Base-by-base conservation (phyloP, 208 protist species). In the Trypanosoma congolense region DNA sequence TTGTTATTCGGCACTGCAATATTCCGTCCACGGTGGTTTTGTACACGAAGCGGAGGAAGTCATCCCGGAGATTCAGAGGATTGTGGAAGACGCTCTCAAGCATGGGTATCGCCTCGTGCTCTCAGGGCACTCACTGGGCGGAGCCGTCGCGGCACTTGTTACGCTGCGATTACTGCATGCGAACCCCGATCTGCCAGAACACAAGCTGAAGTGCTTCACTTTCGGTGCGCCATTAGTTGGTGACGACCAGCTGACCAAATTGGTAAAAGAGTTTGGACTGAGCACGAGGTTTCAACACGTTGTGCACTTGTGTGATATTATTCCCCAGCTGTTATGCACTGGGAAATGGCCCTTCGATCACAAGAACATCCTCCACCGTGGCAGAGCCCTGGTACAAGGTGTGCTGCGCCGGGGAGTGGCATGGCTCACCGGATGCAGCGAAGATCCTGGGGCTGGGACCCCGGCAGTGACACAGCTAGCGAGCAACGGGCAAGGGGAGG, bases 61-160 rank as follows among this genome's bases (percentile, higher is more conserved):
- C n/a, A 56, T 59, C 0, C 49, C 82, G 6, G 67, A 71, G 2
- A 48, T 90, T n/a, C 65, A 76, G 9, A 22, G 60, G 18, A 66
- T 92, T 45, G 26, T 78, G 1, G 61, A 75, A 16, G 77, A 87
- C 40, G 68, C 85, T 12, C n/a, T 33, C 14, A 38, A 67, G 0
- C 38, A 56, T 14, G 80, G 85, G 36, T 89, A 89, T 42, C 70
- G 70, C 3, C 68, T 92, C 9, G 79, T 90, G 8, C 51, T 92
- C 40, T 80, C 64, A n/a, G 85, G 85, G 19, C 85, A 92, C 66
- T 92, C 85, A 0, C 72, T 92, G 0, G 85, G 81, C 12, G 85
- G 85, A 1, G 75, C 72, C 14, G 70, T 88, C 16, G 85, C 85
- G 2, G 69, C 84, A 69, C 70, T 86, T 26, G 45, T 87, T 4